Evolutionary conservation across 257 asterid species (phyloP).

Genomic region (Cordia subcordata): DNA sequence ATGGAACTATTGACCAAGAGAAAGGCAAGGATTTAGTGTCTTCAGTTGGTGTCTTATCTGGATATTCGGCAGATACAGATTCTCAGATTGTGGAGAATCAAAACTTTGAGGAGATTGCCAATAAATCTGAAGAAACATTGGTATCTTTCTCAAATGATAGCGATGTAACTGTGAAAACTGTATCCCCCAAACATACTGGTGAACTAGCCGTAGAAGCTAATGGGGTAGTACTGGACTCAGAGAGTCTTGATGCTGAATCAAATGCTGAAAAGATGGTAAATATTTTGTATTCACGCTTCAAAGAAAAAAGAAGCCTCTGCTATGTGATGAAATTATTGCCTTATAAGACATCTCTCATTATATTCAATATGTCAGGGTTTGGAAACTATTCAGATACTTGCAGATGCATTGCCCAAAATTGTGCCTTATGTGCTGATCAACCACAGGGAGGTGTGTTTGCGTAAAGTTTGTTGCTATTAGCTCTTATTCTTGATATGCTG

Average conservation of each 20-base stretch:
- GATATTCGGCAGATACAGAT: slow-evolving; percentile 32
- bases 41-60: slow-evolving; percentile 30
- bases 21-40: slow-evolving; percentile 18
- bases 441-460: slow-evolving; percentile 76
- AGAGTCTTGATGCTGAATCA: slow-evolving; percentile 39
- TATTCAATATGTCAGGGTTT: slow-evolving; percentile 44
- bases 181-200: slow-evolving; percentile 29
- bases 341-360: not conserved
- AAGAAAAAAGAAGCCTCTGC: not conserved
- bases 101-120: slow-evolving; percentile 31
- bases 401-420: slow-evolving; percentile 87
- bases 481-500: no score
- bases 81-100: slow-evolving; percentile 33
- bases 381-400: slow-evolving; percentile 88
- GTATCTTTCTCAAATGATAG: slow-evolving; percentile 32
- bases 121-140: slow-evolving; percentile 27
- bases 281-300: slow-evolving; percentile 1
- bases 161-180: slow-evolving; percentile 26
- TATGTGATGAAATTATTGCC: no score
- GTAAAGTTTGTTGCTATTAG: not conserved
- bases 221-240: slow-evolving; percentile 32
- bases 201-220: slow-evolving; percentile 19
- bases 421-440: slow-evolving; percentile 90
- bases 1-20: slow-evolving; percentile 24
- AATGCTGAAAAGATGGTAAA: slow-evolving; percentile 62